Percentiles rank a stretch among this genome's conserved stretches.
phyloP scores from a whole-genome alignment of 2,329 filamentous ascomycete genomes.

The Chalaropsis ovoidea region DNA sequence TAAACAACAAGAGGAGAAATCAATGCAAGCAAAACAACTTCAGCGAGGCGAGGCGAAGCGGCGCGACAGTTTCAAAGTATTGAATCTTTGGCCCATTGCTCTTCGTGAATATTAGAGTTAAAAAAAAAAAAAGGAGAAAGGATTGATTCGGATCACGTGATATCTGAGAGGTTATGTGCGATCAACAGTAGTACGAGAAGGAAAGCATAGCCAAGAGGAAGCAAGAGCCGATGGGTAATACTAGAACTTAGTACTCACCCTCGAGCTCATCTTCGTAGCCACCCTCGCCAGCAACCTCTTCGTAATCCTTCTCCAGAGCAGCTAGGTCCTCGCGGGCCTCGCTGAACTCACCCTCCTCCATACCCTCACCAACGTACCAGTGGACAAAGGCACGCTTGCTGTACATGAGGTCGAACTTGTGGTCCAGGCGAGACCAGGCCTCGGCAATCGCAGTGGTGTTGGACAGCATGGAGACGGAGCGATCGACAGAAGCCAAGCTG shows the following conservation, averaged over 20 bases:
- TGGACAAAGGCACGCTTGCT: slow-evolving; percentile 67
- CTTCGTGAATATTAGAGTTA: slow-evolving; percentile 6
- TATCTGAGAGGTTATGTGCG: slow-evolving; percentile 22
- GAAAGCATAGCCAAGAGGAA: slow-evolving; percentile 14
- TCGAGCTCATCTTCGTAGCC: slow-evolving; percentile 53
- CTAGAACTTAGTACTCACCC: slow-evolving; percentile 61
- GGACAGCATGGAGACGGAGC: slow-evolving; percentile 60
- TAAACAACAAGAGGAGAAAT: neutral
- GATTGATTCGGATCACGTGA: slow-evolving; percentile 18
- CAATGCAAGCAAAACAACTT: neutral
- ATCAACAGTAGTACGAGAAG: slow-evolving; percentile 13
- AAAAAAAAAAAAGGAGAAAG: slow-evolving; percentile 18
- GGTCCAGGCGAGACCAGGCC: slow-evolving; percentile 60
- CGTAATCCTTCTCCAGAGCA: slow-evolving; percentile 76
- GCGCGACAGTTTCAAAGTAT: slow-evolving; percentile 10
- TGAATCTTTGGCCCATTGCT: neutral
- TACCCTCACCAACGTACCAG: slow-evolving; percentile 80
- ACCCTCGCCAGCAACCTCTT: slow-evolving; percentile 71
- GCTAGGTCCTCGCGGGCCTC: slow-evolving; percentile 80
- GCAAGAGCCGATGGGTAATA: slow-evolving; percentile 11
- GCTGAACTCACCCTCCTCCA: slow-evolving; percentile 86
- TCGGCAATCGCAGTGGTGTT: slow-evolving; percentile 66
- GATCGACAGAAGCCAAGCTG: slow-evolving; percentile 52
- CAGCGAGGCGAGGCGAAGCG: neutral
- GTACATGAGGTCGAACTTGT: slow-evolving; percentile 73